Evolutionary conservation across 768 basidiomycete genomes (phyloP).

Genomic region (Grammothele lineata): DNA sequence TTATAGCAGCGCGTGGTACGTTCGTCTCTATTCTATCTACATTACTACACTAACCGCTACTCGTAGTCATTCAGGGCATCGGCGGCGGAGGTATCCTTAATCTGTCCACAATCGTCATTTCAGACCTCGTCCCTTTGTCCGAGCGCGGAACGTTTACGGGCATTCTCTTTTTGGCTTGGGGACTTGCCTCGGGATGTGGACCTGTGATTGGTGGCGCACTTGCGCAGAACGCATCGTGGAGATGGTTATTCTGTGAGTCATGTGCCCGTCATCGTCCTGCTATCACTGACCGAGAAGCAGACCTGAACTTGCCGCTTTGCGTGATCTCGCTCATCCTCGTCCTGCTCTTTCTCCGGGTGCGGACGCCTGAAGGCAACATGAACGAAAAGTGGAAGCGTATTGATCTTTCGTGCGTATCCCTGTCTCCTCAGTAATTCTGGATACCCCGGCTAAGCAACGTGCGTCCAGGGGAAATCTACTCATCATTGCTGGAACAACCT

Average conservation of each 20-base stretch:
- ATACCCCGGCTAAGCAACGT: slow-evolving; percentile 11
- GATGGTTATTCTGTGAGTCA: slow-evolving; percentile 18
- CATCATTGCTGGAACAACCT: slow-evolving; percentile 16
- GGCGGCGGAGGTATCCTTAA: slow-evolving; percentile 28
- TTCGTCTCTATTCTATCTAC: not conserved
- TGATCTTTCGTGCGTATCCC: slow-evolving; percentile 22
- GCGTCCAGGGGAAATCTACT: slow-evolving; percentile 29
- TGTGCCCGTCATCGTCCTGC: not conserved
- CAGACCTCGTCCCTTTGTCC: slow-evolving; percentile 35
- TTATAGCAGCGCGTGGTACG: slow-evolving; percentile 38
- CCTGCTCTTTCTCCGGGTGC: slow-evolving; percentile 14
- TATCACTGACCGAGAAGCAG: not conserved
- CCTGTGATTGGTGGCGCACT: slow-evolving; percentile 27
- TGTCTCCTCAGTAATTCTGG: slow-evolving; percentile 14
- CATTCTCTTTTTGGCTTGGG: slow-evolving; percentile 23
- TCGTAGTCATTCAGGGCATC: slow-evolving; percentile 29
- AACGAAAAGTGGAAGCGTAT: slow-evolving; percentile 21
- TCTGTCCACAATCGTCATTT: slow-evolving; percentile 29
- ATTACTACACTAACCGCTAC: not conserved
- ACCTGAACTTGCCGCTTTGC: slow-evolving; percentile 7
- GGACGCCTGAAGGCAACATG: slow-evolving; percentile 15
- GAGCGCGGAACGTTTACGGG: slow-evolving; percentile 33
- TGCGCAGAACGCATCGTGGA: slow-evolving; percentile 15
- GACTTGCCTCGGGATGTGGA: slow-evolving; percentile 24
- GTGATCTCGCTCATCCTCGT: not conserved